A percentile compares a stretch with the other conserved stretches of the same genome.
Evolutionary conservation across 1,284 basidiomycete species (phyloP).

Genomic region (Volvariella volvacea): DNA sequence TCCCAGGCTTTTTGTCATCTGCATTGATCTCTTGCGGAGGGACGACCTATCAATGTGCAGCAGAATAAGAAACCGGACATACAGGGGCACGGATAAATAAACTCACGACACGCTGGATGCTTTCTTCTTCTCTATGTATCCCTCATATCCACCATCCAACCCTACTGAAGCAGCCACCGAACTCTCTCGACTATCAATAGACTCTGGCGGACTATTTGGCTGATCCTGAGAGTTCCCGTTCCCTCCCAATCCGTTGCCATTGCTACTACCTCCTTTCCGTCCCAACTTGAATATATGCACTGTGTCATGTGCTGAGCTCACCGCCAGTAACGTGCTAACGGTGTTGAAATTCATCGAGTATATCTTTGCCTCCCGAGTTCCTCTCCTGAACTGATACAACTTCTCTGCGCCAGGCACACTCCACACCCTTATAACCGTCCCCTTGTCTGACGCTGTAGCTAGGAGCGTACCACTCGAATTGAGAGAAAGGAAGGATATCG

Average conservation of each 20-base stretch:
- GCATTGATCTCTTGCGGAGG: conserved; percentile 68
- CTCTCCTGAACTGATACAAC: conserved; percentile 91
- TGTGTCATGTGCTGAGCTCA: conserved; percentile 90
- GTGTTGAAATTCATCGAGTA: conserved; percentile 92
- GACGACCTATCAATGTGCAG: conserved; percentile 32
- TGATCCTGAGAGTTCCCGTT: too few relatives aligned
- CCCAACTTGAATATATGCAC: conserved; percentile 95
- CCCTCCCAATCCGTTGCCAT: conserved; percentile 16
- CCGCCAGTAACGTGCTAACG: conserved; percentile 79
- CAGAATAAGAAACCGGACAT: conserved; percentile 2
- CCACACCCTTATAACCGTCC: conserved; percentile 96
- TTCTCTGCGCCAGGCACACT: conserved; percentile 88
- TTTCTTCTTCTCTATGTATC: conserved; percentile 68
- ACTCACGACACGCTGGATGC: conserved; percentile 47
- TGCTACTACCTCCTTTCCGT: conserved; percentile 10
- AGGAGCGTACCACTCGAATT: conserved; percentile 88
- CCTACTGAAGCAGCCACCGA: conserved; percentile 25
- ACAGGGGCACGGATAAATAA: conserved; percentile 1
- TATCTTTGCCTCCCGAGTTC: conserved; percentile 82
- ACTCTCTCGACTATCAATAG: conserved; percentile 57
- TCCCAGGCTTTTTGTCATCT: conserved; percentile 76
- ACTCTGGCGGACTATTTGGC: conserved; percentile 49
- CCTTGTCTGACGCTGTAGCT: conserved; percentile 93
- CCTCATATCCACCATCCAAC: conserved; percentile 69
- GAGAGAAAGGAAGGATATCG: conserved; percentile 83